Evolutionary conservation across 2,329 filamentous ascomycete genomes (phyloP), one percentile per base, ranked within the genome.

Genomic region (Helicocarpus griseus): DNA sequence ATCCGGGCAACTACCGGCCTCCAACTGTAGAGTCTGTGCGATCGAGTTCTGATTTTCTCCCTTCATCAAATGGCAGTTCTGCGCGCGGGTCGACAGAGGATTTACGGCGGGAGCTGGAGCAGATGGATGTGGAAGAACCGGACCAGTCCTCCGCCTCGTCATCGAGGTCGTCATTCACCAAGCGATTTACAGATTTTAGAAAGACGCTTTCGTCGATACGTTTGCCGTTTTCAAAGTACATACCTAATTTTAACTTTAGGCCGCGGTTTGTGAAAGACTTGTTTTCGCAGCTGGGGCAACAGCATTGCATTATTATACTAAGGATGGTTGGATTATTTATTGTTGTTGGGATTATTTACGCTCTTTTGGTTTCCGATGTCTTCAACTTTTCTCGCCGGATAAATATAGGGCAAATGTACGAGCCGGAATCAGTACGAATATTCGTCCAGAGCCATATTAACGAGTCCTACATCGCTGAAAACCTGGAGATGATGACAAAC

Each of bases 11-110:
- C 35, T 95, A 96, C 68, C 83, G 82, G 29, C 79, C 85, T 35
- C 89, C 91, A 1, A 90, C 86, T 1, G 89, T 91, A 56, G 86
- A 93, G 68, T 89, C 89, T 53, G 85, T 83, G 54, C 85, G 90
- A 56, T 73, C 73, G 47, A 81, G 71, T 68, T 72, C 77, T 57
- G 83, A 78, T 60, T 74, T 72, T 53, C 72, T 76, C 57, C 77
- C 73, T 45, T 80, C 78, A 54, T 74, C 73, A 47, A 69, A 65
- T 73, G 80, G 69, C 68, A 77, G 63, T 69, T 77, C 72, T 66
- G 67, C 73, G 68, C 60, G 71, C 66, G 60, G 73, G 73, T 70
- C 86, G 57, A 74, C 75, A 47, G 81, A 80, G 29, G 81, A 83
- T 56, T 77, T 93, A 60, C 82, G 87, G 56, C 79, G 85, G 58